Evolutionary conservation across 2,329 filamentous ascomycete genomes (phyloP), one percentile per base, ranked within the genome.

Genomic region (Nectriaceae sp.): DNA sequence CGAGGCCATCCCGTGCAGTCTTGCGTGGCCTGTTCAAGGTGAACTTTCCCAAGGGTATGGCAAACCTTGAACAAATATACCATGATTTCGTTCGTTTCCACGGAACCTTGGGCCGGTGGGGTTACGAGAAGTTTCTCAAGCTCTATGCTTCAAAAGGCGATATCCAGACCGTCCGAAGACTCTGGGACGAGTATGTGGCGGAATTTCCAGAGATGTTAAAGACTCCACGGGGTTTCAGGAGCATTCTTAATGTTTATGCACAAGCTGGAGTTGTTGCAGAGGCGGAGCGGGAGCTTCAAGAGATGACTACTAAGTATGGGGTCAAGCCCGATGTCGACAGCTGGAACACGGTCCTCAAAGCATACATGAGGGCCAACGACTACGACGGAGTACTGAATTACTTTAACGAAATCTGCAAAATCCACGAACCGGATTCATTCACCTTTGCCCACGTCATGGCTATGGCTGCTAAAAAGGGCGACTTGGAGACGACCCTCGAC

Each of bases 321-420:
- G 58, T 87, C 15, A 56, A 72, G 36, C 86, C 85, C 5, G 81
- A 83, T 54, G 66, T 78, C 2, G 65, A 75, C 29, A 83, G 80
- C 53, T 96, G 88, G 86, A 96, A 96, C 62, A 84, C 85, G 19
- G 69, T 96, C 21, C 74, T 97, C 39, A 83, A 86, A 60, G 85
- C 87, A 3, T 81, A 91, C 67, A 77, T 78, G 16, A 83, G 83
- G 56, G 79, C 80, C 1, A 77, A 82, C 40, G 83, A 94, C 62
- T 78, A 89, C 37, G 74, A 82, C n/a, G 80, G 82, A 5, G 87
- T 85, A 11, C 71, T 89, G 47, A 64, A 74, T 5, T 76, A 78
- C 41, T 91, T 95, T 59, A 76, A 84, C 16, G 70, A 77, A 10
- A 77, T 94, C 54, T 75, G 57, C 59, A 65, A 52, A 61, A 71